A percentile compares a stretch with the other conserved stretches of the same genome.
These are phyloP conservation scores for Mortierella hygrophila DNA, from an alignment of 192 early-diverging fungal species.

Conservation along the genomic window DNA sequence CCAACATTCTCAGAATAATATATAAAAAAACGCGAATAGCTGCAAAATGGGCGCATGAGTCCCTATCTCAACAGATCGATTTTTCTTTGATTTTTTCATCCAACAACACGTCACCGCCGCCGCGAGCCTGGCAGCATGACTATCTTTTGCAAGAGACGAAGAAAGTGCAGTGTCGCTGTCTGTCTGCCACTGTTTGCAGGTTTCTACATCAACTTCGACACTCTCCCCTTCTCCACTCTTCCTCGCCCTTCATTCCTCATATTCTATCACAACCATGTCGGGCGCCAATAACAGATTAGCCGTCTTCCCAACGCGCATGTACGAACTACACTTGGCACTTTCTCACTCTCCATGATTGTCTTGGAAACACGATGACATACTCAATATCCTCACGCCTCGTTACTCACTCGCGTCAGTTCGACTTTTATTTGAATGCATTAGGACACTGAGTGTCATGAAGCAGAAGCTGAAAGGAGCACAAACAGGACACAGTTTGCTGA, in stretches of 20 bases:
- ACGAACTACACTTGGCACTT: constrained; percentile 15
- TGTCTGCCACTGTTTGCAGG: background rate
- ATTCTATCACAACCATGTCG: constrained; percentile 67
- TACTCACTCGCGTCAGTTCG: background rate
- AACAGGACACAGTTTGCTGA: constrained; percentile 97
- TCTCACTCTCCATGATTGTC: background rate
- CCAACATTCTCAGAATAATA: background rate
- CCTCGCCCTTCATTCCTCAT: background rate
- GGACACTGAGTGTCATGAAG: constrained; percentile 97
- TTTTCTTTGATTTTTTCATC: background rate
- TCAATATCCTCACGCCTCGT: background rate
- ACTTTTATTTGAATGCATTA: constrained; percentile 41
- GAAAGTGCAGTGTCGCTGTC: background rate
- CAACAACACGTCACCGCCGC: constrained; percentile 5
- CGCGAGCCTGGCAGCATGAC: background rate
- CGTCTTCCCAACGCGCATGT: constrained; percentile 98
- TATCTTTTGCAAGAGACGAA: background rate
- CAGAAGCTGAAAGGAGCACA: constrained; percentile 96
- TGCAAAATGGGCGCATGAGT: too few relatives aligned
- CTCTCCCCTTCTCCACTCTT: background rate
- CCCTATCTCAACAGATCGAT: too few relatives aligned
- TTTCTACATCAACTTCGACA: background rate
- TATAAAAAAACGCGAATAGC: background rate
- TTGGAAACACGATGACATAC: background rate
- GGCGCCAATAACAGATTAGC: constrained; percentile 76